Conservation (phyloP, 75 land plant species). For the Selaginella moellendorffii region DNA sequence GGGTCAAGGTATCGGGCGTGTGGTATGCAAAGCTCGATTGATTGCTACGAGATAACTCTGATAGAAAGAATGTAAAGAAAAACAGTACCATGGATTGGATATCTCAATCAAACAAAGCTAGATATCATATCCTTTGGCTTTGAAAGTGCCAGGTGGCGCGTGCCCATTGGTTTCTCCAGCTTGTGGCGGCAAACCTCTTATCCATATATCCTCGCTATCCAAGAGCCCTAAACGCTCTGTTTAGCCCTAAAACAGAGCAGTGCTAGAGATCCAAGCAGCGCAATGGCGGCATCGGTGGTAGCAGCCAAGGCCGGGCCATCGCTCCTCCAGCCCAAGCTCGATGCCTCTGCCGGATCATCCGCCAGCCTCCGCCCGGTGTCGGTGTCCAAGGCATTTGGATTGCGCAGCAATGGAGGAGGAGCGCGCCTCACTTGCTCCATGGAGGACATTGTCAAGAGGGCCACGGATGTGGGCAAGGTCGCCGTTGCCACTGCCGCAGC, state of each 20-base stretch:
- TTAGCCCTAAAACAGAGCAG: too few relatives aligned
- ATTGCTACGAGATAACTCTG: too few relatives aligned
- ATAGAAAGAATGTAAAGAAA: too few relatives aligned
- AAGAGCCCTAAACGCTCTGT: too few relatives aligned
- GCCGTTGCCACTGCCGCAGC: constrained; percentile 78
- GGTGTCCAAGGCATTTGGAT: constrained; percentile 46
- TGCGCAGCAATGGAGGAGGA: constrained; percentile 22
- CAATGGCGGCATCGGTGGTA: background rate
- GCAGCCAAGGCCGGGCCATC: background rate
- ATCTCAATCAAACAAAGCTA: too few relatives aligned
- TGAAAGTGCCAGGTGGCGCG: background rate
- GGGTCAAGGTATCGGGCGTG: too few relatives aligned
- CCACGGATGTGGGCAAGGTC: constrained; percentile 53
- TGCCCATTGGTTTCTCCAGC: background rate
- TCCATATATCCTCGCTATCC: too few relatives aligned
- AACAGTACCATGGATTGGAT: too few relatives aligned
- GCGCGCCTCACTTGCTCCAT: constrained; percentile 58
- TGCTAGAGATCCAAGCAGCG: background rate
- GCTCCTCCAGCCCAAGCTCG: background rate
- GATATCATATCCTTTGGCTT: too few relatives aligned
- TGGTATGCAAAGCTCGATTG: too few relatives aligned
- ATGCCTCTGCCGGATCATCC: background rate
- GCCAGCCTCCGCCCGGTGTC: background rate
- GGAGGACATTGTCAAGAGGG: constrained; percentile 50
- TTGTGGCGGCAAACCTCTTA: background rate